phyloP scores from a whole-genome alignment of 768 basidiomycete species.

The Tylopilus balloui region DNA sequence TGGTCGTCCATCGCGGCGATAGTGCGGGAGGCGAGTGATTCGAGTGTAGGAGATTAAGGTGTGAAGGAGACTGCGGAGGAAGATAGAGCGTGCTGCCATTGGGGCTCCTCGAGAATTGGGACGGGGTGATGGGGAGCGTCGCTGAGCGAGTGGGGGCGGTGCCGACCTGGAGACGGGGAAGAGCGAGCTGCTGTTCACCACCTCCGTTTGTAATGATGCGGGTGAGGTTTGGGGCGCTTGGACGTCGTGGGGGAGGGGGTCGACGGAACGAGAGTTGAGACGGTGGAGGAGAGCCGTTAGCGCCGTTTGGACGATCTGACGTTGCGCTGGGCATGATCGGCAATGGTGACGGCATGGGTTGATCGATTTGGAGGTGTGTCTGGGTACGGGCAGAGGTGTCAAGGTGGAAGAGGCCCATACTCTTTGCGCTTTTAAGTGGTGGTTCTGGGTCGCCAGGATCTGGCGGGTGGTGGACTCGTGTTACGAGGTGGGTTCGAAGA shows the following conservation, averaged over 20 bases:
- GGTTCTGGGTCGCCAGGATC: slow-evolving; percentile 14
- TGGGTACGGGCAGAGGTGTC: slow-evolving; percentile 53
- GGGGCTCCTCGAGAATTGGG: slow-evolving; percentile 17
- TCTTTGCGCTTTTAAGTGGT: slow-evolving; percentile 29
- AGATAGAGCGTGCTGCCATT: slow-evolving; percentile 20
- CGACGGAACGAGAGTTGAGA: slow-evolving; percentile 53
- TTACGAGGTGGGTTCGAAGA: slow-evolving; percentile 48
- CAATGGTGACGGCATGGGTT: slow-evolving; percentile 45
- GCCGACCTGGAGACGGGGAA: slow-evolving; percentile 59
- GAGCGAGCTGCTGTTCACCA: slow-evolving; percentile 36
- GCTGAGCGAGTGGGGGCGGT: slow-evolving; percentile 55
- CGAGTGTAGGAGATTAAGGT: slow-evolving; percentile 56
- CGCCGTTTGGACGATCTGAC: slow-evolving; percentile 36
- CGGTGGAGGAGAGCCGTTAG: slow-evolving; percentile 62
- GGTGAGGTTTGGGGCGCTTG: slow-evolving; percentile 60
- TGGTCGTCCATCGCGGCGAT: slow-evolving; percentile 38
- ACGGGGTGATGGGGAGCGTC: slow-evolving; percentile 49
- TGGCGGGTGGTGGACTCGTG: slow-evolving; percentile 13
- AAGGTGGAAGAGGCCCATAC: slow-evolving; percentile 61
- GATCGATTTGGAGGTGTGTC: slow-evolving; percentile 58
- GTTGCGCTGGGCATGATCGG: slow-evolving; percentile 53
- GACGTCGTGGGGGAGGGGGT: slow-evolving; percentile 50
- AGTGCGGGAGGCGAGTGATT: slow-evolving; percentile 54
- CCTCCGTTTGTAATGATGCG: slow-evolving; percentile 56
- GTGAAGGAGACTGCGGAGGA: slow-evolving; percentile 50